Conservation (phyloP, 2,329 filamentous ascomycete genomes). For the Chaetomiaceae sp. region DNA sequence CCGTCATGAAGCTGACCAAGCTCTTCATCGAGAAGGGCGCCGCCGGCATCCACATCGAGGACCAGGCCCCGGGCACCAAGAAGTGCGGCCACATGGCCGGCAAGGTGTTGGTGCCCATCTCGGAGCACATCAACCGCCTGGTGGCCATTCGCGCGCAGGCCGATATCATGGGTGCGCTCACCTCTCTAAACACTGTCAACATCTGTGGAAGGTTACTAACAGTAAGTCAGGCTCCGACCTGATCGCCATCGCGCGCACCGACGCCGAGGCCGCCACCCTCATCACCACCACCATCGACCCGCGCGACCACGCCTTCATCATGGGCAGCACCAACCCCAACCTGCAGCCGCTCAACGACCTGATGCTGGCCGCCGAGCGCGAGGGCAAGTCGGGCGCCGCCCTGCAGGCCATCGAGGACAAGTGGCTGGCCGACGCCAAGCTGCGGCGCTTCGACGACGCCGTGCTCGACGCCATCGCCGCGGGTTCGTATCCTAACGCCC, state of each 20-base stretch:
- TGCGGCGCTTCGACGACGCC: slow-evolving; percentile 88
- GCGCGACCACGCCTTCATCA: slow-evolving; percentile 90
- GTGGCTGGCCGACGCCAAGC: slow-evolving; percentile 73
- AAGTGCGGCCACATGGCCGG: slow-evolving; percentile 99
- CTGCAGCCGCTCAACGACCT: slow-evolving; percentile 84
- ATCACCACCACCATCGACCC: slow-evolving; percentile 96
- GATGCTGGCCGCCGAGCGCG: slow-evolving; percentile 78
- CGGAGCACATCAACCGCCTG: slow-evolving; percentile 95
- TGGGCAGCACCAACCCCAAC: slow-evolving; percentile 80
- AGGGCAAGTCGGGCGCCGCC: slow-evolving; percentile 73
- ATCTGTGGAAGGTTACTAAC: neutral
- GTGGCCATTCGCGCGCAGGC: slow-evolving; percentile 96
- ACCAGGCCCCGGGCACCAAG: slow-evolving; percentile 96
- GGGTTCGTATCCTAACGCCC: slow-evolving; percentile 63
- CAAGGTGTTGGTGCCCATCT: slow-evolving; percentile 94
- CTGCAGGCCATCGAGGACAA: slow-evolving; percentile 90
- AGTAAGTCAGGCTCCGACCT: slow-evolving; percentile 64
- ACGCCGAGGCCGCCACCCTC: slow-evolving; percentile 95
- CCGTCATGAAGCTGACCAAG: slow-evolving; percentile 99
- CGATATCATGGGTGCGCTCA: slow-evolving; percentile 81
- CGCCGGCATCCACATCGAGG: slow-evolving; percentile 97
- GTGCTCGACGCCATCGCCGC: slow-evolving; percentile 77
- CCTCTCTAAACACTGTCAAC: neutral
- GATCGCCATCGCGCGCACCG: slow-evolving; percentile 86
- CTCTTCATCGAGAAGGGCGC: slow-evolving; percentile 95